phyloP scores from a whole-genome alignment of 2,329 filamentous ascomycete species.

The Hypoxylon sp. region DNA sequence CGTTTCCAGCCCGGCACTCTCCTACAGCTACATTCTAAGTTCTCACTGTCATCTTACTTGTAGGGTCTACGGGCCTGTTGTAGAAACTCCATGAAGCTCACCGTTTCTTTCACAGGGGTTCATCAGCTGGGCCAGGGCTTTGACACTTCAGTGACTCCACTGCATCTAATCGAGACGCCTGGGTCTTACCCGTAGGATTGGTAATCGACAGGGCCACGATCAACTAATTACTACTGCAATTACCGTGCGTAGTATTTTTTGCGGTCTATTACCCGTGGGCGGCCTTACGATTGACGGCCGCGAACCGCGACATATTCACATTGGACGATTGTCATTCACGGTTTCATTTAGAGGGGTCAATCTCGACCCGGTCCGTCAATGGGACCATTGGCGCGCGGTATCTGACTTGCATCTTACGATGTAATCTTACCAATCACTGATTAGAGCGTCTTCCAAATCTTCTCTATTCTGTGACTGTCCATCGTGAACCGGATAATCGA shows the following conservation, averaged over 20 bases:
- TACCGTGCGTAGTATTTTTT: constrained; percentile 9
- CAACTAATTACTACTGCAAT: constrained; percentile 2
- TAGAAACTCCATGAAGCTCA: constrained; percentile 27
- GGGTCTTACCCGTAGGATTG: constrained; percentile 19
- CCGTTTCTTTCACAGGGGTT: constrained; percentile 38
- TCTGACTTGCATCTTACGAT: constrained; percentile 26
- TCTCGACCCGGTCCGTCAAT: constrained; percentile 4
- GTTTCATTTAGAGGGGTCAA: constrained; percentile 16
- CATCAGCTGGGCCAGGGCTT: constrained; percentile 42
- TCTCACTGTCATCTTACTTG: constrained; percentile 31
- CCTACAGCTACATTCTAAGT: constrained; percentile 4
- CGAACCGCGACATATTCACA: constrained; percentile 5
- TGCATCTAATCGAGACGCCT: constrained; percentile 29
- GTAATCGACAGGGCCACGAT: constrained; percentile 17
- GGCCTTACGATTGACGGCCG: background rate
- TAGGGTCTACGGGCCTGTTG: constrained; percentile 16
- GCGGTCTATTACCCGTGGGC: background rate
- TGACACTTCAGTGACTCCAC: constrained; percentile 27
- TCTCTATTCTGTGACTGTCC: background rate
- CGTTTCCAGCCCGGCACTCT: constrained; percentile 15
- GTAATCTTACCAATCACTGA: constrained; percentile 15
- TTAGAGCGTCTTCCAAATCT: background rate
- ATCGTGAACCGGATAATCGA: background rate
- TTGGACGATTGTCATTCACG: background rate
- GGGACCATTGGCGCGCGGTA: constrained; percentile 13